phyloP scores from a whole-genome alignment of 176 grass and related monocot genomes.

The Puya raimondii region DNA sequence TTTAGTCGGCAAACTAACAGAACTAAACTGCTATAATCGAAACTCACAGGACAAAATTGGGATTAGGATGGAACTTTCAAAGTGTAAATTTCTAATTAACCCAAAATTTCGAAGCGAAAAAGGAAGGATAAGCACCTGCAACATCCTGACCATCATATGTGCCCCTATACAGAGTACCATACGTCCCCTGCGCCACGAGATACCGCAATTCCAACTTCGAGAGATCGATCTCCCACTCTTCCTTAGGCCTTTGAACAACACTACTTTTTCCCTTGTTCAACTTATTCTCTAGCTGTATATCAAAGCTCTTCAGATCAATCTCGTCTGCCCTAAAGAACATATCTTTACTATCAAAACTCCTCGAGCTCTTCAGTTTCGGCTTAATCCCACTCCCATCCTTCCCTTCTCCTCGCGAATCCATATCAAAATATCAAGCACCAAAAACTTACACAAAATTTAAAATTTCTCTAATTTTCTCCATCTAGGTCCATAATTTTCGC shows the following conservation, averaged over 20 bases:
- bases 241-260: constrained; percentile 33
- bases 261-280: constrained; percentile 40
- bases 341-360: constrained; percentile 50
- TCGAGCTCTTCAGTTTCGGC: background rate
- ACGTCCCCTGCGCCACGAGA: constrained; percentile 61
- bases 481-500: too few species aligned
- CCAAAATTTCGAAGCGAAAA: background rate
- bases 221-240: constrained; percentile 89
- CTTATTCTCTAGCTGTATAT: constrained; percentile 73
- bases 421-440: background rate
- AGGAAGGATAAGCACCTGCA: constrained; percentile 42
- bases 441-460: background rate
- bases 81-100: background rate
- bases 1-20: too few species aligned
- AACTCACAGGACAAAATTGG: too few species aligned
- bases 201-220: constrained; percentile 67
- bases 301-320: constrained; percentile 78
- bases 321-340: constrained; percentile 64
- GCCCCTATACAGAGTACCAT: constrained; percentile 70
- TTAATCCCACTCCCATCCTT: constrained; percentile 3
- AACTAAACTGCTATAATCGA: too few species aligned
- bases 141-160: constrained; percentile 74
- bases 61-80: too few species aligned
- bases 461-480: background rate
- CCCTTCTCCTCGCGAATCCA: background rate